Evolutionary conservation across 768 basidiomycete species (phyloP), one percentile per base, ranked within the genome.

Genomic region (Serendipita vermifera): DNA sequence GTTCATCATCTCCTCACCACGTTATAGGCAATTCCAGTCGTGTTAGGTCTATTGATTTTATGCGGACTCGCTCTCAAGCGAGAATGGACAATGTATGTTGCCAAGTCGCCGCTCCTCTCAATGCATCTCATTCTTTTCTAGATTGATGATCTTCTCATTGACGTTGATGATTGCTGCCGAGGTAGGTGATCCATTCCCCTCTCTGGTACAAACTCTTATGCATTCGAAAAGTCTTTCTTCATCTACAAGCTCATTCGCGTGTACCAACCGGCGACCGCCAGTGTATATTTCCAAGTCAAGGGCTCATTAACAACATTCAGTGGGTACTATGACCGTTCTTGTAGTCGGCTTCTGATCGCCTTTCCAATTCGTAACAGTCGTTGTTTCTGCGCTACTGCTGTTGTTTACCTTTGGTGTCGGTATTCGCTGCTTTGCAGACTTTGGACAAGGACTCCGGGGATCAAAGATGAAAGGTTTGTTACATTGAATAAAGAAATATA

Each of bases 241-340:
- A 84, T 90, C 51, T 91, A 83, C 67, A 91, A 91, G 64, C 75
- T 91, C n/a, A 78, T 82, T 58, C 81, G 88, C 20, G 86, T 90
- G 71, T 91, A 85, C 64, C 70, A 78, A 24, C 85, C 86, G 3
- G 59, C 63, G 3, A 80, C 83, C 5, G 60, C 67, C 41, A 61
- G 36, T 0, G 71, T 75, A 60, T 91, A 91, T 63, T 62, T 67
- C 22, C 80, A 85, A n/a, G 89, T 87, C 17, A 75, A 87, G 54
- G 82, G 79, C 54, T 86, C 88, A 5, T 71, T 91, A 11, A 87
- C 87, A 3, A 75, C 80, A 29, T 91, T 90, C 73, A 86, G 88
- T 91, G 64, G 48, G 78, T 72, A 26, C 22, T 22, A 33, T 40
- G 3, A n/a, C 20, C 17, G 27, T 46, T 59, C 38, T 58, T 48